Evolutionary conservation across 2,329 filamentous ascomycete species (phyloP).

Genomic region (Sporothrix luriei): DNA sequence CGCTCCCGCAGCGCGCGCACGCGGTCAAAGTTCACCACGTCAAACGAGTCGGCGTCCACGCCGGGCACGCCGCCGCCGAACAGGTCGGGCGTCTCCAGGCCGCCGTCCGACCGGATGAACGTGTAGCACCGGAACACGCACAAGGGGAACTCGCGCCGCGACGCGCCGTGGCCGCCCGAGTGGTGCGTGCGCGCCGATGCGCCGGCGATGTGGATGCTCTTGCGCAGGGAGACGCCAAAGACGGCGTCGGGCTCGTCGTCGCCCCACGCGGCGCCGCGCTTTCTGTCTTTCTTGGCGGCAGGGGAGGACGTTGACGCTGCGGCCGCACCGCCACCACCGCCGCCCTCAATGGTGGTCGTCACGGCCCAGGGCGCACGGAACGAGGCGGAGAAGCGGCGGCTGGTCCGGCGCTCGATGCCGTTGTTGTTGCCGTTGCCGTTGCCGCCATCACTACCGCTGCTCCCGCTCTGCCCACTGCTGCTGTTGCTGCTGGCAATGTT

Average conservation of each 20-base stretch:
- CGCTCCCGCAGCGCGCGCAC: slow-evolving; percentile 45
- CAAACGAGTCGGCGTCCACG: slow-evolving; percentile 39
- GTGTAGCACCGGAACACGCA: slow-evolving; percentile 48
- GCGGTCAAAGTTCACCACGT: slow-evolving; percentile 37
- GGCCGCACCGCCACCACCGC: slow-evolving; percentile 27
- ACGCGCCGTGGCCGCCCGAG: slow-evolving; percentile 42
- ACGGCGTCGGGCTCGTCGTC: slow-evolving; percentile 40
- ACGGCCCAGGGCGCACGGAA: slow-evolving; percentile 40
- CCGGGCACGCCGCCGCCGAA: slow-evolving; percentile 45
- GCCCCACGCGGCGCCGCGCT: background rate
- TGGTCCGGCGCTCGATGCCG: slow-evolving; percentile 12
- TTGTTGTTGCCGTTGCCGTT: too few species aligned
- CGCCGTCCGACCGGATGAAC: slow-evolving; percentile 45
- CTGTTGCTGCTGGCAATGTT: slow-evolving; percentile 16
- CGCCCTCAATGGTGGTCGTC: slow-evolving; percentile 38
- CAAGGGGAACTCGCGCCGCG: slow-evolving; percentile 47
- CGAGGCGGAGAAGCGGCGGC: slow-evolving; percentile 41
- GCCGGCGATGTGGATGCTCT: slow-evolving; percentile 47
- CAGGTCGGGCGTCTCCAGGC: slow-evolving; percentile 44
- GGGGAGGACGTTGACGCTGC: slow-evolving; percentile 27
- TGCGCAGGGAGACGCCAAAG: slow-evolving; percentile 48
- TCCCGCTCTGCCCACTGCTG: background rate
- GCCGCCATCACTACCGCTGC: background rate
- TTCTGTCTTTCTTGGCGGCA: background rate
- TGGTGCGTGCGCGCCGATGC: slow-evolving; percentile 48